Evolutionary conservation across 345 rosid species (phyloP).

Genomic region (Moricandia arvensis): DNA sequence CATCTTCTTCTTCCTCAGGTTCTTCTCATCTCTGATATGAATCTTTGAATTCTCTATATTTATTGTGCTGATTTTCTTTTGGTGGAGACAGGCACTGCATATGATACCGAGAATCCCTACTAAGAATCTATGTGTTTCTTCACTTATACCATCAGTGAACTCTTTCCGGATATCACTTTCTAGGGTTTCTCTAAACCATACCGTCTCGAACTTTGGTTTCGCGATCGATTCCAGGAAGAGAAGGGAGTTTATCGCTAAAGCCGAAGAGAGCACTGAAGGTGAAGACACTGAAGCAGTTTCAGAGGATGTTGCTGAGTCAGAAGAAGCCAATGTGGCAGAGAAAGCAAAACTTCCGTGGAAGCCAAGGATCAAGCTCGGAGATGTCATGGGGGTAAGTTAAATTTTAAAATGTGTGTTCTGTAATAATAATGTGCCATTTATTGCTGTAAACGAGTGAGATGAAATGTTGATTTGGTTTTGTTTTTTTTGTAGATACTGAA

Average conservation of each 20-base stretch:
- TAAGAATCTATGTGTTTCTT: slow-evolving; percentile 47
- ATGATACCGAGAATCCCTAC: slow-evolving; percentile 49
- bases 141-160: slow-evolving; percentile 30
- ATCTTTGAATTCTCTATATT: not conserved
- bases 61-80: not conserved
- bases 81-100: slow-evolving; percentile 46
- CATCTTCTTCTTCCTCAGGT: slow-evolving; percentile 74
- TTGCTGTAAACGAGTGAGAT: not conserved
- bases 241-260: slow-evolving; percentile 51
- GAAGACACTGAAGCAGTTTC: slow-evolving; percentile 35
- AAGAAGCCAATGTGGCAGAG: slow-evolving; percentile 32
- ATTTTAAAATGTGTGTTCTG: not conserved
- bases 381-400: slow-evolving; percentile 31
- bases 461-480: not conserved
- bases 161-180: slow-evolving; percentile 34
- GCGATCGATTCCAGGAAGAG: slow-evolving; percentile 34
- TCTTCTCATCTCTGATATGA: not conserved
- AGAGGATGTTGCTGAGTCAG: slow-evolving; percentile 37
- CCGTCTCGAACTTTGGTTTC: slow-evolving; percentile 33
- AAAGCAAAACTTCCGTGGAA: slow-evolving; percentile 42
- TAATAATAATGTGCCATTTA: not conserved
- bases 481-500: slow-evolving; percentile 61
- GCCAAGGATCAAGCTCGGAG: slow-evolving; percentile 29
- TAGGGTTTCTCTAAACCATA: slow-evolving; percentile 31
- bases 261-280: slow-evolving; percentile 48